Evolutionary conservation across 495 filamentous ascomycete genomes (phyloP).

Genomic region (Melanomma pulvis-pyrius): DNA sequence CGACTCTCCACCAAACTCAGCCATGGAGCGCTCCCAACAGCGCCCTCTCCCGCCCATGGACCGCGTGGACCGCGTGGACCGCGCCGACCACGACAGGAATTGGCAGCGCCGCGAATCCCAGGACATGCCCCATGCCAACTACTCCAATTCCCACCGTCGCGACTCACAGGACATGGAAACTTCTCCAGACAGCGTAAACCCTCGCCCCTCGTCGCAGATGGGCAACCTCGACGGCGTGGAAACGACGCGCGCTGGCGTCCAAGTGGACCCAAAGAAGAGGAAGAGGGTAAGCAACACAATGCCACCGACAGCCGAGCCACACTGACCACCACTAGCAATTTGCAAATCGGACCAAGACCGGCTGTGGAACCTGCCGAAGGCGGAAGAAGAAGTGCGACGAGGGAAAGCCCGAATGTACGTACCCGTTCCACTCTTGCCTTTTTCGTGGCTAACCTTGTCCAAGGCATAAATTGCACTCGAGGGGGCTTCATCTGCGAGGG

Average conservation of each 20-base stretch:
- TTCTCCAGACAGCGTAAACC: slow-evolving; percentile 1
- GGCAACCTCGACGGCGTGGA: slow-evolving; percentile 24
- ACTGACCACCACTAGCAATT: slow-evolving; percentile 65
- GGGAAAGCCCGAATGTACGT: slow-evolving; percentile 84
- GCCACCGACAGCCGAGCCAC: slow-evolving; percentile 13
- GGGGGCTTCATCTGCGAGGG: slow-evolving; percentile 93
- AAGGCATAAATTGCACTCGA: slow-evolving; percentile 89
- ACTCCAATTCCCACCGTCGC: slow-evolving; percentile 20
- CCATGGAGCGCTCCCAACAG: slow-evolving; percentile 20
- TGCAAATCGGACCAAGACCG: slow-evolving; percentile 95
- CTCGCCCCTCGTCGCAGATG: neutral
- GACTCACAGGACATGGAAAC: slow-evolving; percentile 25
- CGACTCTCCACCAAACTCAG: slow-evolving; percentile 21
- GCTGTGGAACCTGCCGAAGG: slow-evolving; percentile 90
- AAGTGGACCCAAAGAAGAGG: slow-evolving; percentile 41
- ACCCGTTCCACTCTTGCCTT: neutral
- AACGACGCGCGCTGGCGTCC: slow-evolving; percentile 36
- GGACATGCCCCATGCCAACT: neutral
- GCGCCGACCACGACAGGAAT: slow-evolving; percentile 19
- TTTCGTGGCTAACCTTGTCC: neutral
- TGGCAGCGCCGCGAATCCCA: slow-evolving; percentile 19
- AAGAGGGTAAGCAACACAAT: slow-evolving; percentile 28
- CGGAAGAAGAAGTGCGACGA: slow-evolving; percentile 99
- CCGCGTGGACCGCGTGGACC: slow-evolving; percentile 7
- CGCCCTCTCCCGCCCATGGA: slow-evolving; percentile 23